phyloP scores from a whole-genome alignment of 2,329 filamentous ascomycete species.

The Elsinoe ampelina region DNA sequence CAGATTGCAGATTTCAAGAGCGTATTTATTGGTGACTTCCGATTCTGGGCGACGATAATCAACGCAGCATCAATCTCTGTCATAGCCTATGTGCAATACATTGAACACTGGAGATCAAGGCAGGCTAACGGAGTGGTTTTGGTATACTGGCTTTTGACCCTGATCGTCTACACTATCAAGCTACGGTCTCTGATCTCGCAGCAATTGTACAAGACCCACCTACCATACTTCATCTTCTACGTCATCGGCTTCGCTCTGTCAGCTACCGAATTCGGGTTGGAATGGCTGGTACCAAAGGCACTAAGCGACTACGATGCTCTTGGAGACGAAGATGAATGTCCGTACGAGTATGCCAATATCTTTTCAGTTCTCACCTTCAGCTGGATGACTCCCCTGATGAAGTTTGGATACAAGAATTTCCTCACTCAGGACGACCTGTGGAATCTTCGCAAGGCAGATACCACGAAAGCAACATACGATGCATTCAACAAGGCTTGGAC shows the following conservation, averaged over 20 bases:
- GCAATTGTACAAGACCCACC: constrained; percentile 54
- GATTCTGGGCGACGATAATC: constrained; percentile 70
- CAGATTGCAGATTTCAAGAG: constrained; percentile 62
- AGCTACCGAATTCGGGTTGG: constrained; percentile 61
- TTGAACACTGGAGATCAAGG: constrained; percentile 73
- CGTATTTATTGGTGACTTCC: constrained; percentile 71
- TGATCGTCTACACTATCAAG: constrained; percentile 71
- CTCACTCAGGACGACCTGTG: constrained; percentile 93
- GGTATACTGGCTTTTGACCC: constrained; percentile 84
- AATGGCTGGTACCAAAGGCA: constrained; percentile 81
- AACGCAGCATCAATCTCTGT: constrained; percentile 64
- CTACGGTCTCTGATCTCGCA: constrained; percentile 77
- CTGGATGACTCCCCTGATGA: constrained; percentile 99
- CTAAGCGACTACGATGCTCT: constrained; percentile 59
- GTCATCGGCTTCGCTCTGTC: constrained; percentile 62
- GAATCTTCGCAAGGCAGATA: constrained; percentile 74
- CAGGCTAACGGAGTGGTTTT: constrained; percentile 81
- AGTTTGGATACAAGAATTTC: constrained; percentile 80
- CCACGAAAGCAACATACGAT: constrained; percentile 62
- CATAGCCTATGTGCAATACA: constrained; percentile 72
- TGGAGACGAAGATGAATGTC: constrained; percentile 61
- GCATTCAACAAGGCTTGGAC: constrained; percentile 69
- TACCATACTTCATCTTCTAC: constrained; percentile 71
- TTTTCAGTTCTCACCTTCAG: constrained; percentile 91
- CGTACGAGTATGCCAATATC: constrained; percentile 82